Evolutionary conservation across 163 green algal species (phyloP).

Genomic region (Volvox carteri): DNA sequence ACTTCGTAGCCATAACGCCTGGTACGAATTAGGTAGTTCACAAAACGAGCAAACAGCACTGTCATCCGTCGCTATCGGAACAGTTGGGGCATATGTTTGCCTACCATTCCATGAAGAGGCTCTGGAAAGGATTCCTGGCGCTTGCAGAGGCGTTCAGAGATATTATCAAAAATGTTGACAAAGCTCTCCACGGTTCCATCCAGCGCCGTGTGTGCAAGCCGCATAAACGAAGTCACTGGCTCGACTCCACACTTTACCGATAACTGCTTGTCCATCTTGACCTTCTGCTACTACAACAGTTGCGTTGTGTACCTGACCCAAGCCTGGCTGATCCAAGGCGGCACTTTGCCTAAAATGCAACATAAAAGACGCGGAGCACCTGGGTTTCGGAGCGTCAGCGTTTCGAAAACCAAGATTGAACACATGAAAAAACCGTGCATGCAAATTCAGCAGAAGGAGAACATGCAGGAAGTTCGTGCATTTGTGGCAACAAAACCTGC

Average conservation of each 20-base stretch:
- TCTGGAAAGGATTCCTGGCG: background rate
- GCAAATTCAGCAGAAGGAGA: too few species aligned
- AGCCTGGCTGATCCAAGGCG: too few species aligned
- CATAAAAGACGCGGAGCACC: too few species aligned
- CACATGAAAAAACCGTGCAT: too few species aligned
- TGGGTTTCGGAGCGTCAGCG: too few species aligned
- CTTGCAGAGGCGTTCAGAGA: background rate
- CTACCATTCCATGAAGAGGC: conserved; percentile 18
- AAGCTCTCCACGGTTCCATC: conserved; percentile 43
- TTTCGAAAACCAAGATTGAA: too few species aligned
- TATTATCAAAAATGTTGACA: conserved; percentile 24
- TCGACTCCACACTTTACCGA: background rate
- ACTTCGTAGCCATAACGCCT: background rate
- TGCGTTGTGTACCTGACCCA: background rate
- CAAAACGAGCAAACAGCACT: background rate
- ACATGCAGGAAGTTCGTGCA: too few species aligned
- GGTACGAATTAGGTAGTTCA: background rate
- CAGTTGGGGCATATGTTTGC: too few species aligned
- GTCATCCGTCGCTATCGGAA: too few species aligned
- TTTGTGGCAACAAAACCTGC: too few species aligned
- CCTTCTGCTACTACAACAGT: background rate
- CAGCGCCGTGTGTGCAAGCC: background rate
- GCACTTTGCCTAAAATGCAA: too few species aligned
- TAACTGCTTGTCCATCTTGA: background rate
- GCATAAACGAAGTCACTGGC: background rate